phyloP scores from a whole-genome alignment of 1,139 yeast genomes.

The Komagataea norvegica region DNA sequence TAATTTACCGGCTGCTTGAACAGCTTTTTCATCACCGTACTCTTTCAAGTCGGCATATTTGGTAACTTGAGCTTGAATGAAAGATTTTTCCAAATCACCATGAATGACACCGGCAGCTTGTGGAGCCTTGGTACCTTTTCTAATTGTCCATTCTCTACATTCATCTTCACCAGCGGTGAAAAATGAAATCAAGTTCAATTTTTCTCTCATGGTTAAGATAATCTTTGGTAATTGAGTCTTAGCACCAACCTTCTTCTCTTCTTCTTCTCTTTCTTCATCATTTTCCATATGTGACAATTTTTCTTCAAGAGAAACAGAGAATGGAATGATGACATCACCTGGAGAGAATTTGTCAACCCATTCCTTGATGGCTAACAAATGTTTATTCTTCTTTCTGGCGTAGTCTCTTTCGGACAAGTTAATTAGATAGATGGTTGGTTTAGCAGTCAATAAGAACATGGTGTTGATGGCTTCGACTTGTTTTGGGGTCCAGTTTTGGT shows the following conservation, averaged over 20 bases:
- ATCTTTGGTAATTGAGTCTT: conserved; percentile 86
- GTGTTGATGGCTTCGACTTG: conserved; percentile 87
- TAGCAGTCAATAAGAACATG: conserved; percentile 88
- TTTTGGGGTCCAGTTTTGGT: conserved; percentile 82
- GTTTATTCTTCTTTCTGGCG: conserved; percentile 96
- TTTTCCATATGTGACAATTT: conserved; percentile 83
- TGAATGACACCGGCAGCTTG: conserved; percentile 88
- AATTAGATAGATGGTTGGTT: conserved; percentile 92
- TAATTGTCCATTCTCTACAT: conserved; percentile 86
- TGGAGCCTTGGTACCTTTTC: conserved; percentile 81
- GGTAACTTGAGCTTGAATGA: conserved; percentile 77
- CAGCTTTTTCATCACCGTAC: conserved; percentile 76
- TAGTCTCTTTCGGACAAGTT: conserved; percentile 93
- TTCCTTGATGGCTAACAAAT: conserved; percentile 83
- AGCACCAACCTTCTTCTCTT: conserved; percentile 83
- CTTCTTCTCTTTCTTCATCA: conserved; percentile 89
- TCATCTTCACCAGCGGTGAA: conserved; percentile 85
- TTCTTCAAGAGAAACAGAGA: conserved; percentile 90
- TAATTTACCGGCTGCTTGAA: conserved; percentile 91
- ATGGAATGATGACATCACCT: conserved; percentile 92
- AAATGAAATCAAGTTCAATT: conserved; percentile 75
- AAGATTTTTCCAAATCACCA: conserved; percentile 72
- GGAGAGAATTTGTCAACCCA: conserved; percentile 95
- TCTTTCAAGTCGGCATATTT: conserved; percentile 82
- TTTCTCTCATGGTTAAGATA: conserved; percentile 76